phyloP scores from a whole-genome alignment of 1,139 yeast genomes.

The Kodamaea derodonti region DNA sequence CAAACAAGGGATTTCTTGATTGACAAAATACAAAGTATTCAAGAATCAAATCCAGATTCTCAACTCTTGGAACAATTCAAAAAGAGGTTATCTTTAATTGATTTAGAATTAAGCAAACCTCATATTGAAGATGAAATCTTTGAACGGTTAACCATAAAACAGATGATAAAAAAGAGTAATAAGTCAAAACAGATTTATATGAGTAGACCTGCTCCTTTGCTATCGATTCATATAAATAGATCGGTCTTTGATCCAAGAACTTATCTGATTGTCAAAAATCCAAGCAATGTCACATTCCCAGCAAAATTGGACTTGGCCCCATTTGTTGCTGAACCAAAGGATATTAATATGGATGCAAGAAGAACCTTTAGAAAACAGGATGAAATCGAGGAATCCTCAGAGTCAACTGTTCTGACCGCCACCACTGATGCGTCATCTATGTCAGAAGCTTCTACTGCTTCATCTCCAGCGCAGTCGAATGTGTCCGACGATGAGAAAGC shows the following conservation, averaged over 20 bases:
- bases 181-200: constrained; percentile 81
- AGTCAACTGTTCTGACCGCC: neutral
- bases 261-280: constrained; percentile 77
- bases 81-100: constrained; percentile 52
- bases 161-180: constrained; percentile 68
- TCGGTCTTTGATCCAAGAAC: constrained; percentile 89
- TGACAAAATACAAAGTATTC: constrained; percentile 28
- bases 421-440: neutral
- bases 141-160: constrained; percentile 67
- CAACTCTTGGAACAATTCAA: constrained; percentile 45
- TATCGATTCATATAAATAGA: constrained; percentile 83
- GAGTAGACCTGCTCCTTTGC: constrained; percentile 78
- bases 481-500: constrained; percentile 1
- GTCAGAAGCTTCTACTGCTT: constrained; percentile 1
- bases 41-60: constrained; percentile 26
- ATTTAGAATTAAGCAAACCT: constrained; percentile 54
- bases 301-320: constrained; percentile 59
- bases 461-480: constrained; percentile 3
- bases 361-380: constrained; percentile 65
- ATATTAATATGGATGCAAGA: constrained; percentile 78
- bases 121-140: constrained; percentile 79
- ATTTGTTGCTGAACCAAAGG: constrained; percentile 66
- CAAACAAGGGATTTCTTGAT: constrained; percentile 54
- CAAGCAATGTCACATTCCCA: constrained; percentile 78
- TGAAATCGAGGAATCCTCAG: constrained; percentile 10